Conservation (phyloP, 1,139 yeast genomes). For the Candida buenavistaensis region DNA sequence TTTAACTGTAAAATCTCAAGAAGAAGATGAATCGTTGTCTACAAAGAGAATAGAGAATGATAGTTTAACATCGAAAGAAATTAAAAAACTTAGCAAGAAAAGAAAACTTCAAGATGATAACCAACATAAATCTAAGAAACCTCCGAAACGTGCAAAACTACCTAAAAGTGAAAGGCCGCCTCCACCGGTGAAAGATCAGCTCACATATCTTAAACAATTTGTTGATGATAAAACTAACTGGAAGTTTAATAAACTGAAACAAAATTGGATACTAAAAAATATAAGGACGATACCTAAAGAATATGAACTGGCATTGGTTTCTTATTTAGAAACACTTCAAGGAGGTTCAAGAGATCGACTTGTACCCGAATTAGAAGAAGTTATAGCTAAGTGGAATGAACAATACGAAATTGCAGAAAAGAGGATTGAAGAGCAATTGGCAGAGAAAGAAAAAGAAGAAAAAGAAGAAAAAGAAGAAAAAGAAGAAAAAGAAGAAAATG, state of each 20-base stretch:
- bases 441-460: conserved; percentile 16
- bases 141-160: conserved; percentile 72
- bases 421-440: conserved; percentile 37
- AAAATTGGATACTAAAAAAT: conserved; percentile 85
- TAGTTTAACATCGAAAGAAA: conserved; percentile 45
- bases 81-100: conserved; percentile 39
- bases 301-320: conserved; percentile 55
- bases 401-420: conserved; percentile 43
- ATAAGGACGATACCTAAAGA: conserved; percentile 53
- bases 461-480: conserved; percentile 12
- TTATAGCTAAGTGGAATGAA: conserved; percentile 58
- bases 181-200: conserved; percentile 81
- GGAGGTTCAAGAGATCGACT: conserved; percentile 72
- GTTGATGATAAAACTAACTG: conserved; percentile 61
- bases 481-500: conserved; percentile 11
- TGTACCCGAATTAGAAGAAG: conserved; percentile 48
- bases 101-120: conserved; percentile 29
- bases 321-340: conserved; percentile 67
- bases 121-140: conserved; percentile 29
- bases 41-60: conserved; percentile 46
- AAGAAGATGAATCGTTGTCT: conserved; percentile 42
- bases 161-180: conserved; percentile 75
- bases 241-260: conserved; percentile 94
- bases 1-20: conserved; percentile 53
- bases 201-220: conserved; percentile 70